Evolutionary conservation across 306 rosid genomes (phyloP), one percentile per base, ranked within the genome.

Genomic region (Cucumis hystrix): DNA sequence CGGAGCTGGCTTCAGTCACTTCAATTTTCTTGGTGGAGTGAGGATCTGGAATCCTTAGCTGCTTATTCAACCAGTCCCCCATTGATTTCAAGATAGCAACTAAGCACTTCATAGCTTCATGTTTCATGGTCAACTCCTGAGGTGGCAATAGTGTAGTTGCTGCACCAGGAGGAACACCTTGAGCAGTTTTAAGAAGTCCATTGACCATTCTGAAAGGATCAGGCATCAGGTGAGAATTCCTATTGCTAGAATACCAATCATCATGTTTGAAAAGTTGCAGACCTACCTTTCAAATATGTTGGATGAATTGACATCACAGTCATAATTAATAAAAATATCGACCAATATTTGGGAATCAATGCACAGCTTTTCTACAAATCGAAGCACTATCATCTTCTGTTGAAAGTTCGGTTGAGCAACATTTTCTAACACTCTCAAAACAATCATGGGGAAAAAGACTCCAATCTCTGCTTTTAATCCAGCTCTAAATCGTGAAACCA

Each of bases 381-480:
- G 92, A 80, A 96, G 98, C 76, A 96, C 99, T 74, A 88, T 96
- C 86, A 96, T 89, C 92, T 96, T 96, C 84, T 96, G 99, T 90
- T 96, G 99, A 83, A 91, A 96, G 87, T 96, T 96, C 33, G 99
- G 98, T 80, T 91, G 99, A 63, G 96, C 87, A 52, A 96, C 98
- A 87, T 96, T 96, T 83, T 96, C 99, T 81, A 96, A 81, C 82
- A 96, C 99, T 83, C 99, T 89, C 81, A 96, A 91, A 82, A 96
- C 98, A 82, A 96, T 96, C 99, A 96, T 96, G 56, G 99, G 99
- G 82, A 88, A 96, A 88, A 96, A 96, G 4, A 96, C 99, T 79
- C 99, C 99, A 79, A 96, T 96, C 88, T 96, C 99, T 60, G 99
- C 99, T 84, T 96, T 96, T 83, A 96, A 69, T 65, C 99, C 99